phyloP scores from a whole-genome alignment of 2,329 filamentous ascomycete genomes.

The Pseudogymnoascus sp. region DNA sequence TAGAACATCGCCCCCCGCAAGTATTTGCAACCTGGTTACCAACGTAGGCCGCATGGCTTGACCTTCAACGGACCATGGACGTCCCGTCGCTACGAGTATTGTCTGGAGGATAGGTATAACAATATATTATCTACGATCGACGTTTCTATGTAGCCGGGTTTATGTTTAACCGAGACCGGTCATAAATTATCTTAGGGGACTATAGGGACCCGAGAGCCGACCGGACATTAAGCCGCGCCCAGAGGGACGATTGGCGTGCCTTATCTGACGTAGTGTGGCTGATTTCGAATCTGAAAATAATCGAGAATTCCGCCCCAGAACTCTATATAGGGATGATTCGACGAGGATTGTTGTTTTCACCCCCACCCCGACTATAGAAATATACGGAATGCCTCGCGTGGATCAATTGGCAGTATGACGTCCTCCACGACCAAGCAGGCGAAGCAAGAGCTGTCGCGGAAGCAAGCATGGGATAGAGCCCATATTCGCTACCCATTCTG shows the following conservation, averaged over 20 bases:
- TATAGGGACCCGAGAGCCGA: conserved; percentile 3
- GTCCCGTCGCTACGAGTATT: not conserved
- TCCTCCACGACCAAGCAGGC: conserved; percentile 17
- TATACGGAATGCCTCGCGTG: conserved; percentile 22
- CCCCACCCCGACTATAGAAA: not conserved
- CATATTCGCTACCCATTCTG: conserved; percentile 65
- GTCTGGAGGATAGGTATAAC: not conserved
- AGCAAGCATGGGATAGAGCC: conserved; percentile 23
- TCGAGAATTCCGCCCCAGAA: not conserved
- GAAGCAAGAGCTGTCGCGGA: conserved; percentile 17
- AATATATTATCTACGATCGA: not conserved
- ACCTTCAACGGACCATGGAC: conserved; percentile 1
- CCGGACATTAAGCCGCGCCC: not conserved
- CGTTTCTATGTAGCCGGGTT: not conserved
- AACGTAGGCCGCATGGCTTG: conserved; percentile 21
- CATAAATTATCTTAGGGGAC: not conserved
- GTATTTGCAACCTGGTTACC: conserved; percentile 16
- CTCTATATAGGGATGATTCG: not conserved
- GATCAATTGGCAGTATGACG: conserved; percentile 22
- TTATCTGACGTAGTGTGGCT: conserved; percentile 6
- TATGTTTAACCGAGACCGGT: not conserved
- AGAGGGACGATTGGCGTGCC: not conserved
- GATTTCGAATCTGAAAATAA: conserved; percentile 8
- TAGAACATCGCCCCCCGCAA: conserved; percentile 19
- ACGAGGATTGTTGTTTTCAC: not conserved